A percentile compares a stretch with the other conserved stretches of the same genome.
Conservation (phyloP, 148 eudicot species). For the Pouteria glomerata region DNA sequence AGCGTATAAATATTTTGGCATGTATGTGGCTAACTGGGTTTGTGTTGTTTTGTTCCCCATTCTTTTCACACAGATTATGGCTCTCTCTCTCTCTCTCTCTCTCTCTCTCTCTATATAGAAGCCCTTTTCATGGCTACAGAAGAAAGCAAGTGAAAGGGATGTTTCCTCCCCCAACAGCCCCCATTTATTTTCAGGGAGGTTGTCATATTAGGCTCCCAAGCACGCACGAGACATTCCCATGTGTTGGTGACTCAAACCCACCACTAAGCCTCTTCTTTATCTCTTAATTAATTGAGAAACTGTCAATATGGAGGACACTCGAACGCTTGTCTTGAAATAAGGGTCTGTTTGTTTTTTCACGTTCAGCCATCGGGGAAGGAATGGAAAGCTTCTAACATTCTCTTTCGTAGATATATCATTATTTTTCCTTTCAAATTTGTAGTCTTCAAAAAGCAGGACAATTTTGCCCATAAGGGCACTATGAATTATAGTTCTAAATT, state of each 20-base stretch:
- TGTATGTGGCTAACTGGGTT: not conserved
- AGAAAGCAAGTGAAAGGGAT: conserved; percentile 31
- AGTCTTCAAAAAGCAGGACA: too few relatives aligned
- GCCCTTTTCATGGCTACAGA: conserved; percentile 13
- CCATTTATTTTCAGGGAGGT: conserved; percentile 2
- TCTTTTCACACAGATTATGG: conserved; percentile 7
- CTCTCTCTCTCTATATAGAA: not conserved
- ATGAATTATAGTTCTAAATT: too few relatives aligned
- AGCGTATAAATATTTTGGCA: not conserved
- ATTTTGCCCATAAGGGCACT: too few relatives aligned
- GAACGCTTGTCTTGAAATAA: not conserved
- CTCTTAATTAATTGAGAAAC: not conserved
- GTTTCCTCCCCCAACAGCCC: conserved; percentile 6
- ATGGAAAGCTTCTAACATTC: too few relatives aligned
- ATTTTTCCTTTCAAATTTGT: too few relatives aligned
- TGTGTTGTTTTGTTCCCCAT: conserved; percentile 17
- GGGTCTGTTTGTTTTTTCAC: not conserved
- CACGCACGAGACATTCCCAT: conserved; percentile 2
- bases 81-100: not conserved
- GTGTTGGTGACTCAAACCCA: conserved; percentile 12
- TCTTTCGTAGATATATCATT: too few relatives aligned
- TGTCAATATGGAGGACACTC: not conserved
- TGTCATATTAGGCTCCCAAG: not conserved
- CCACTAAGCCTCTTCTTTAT: not conserved
- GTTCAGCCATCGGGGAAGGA: not conserved